Conservation (phyloP, 2,329 filamentous ascomycete species). For the Lithohypha guttulata region DNA sequence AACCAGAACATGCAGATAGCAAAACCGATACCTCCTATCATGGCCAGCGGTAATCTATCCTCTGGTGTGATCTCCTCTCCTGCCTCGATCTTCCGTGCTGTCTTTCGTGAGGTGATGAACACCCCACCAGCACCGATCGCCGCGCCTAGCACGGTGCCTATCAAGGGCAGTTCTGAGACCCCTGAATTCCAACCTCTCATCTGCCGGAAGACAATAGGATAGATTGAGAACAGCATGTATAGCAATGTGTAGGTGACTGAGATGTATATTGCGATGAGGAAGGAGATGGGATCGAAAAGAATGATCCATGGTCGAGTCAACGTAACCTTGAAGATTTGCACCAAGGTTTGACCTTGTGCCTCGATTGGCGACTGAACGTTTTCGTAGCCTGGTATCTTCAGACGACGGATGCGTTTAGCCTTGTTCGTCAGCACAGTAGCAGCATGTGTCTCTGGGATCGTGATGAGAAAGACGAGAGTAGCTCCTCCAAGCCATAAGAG, state of each 20-base stretch:
- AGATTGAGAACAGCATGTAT: slow-evolving; percentile 51
- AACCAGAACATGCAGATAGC: slow-evolving; percentile 51
- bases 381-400: slow-evolving; percentile 43
- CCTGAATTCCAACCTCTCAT: slow-evolving; percentile 39
- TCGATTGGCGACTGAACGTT: slow-evolving; percentile 42
- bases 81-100: slow-evolving; percentile 13
- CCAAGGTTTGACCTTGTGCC: slow-evolving; percentile 34
- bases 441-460: slow-evolving; percentile 48
- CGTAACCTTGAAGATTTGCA: slow-evolving; percentile 40
- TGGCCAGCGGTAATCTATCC: slow-evolving; percentile 41
- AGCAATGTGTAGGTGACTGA: slow-evolving; percentile 42
- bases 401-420: slow-evolving; percentile 40
- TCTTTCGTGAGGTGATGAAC: slow-evolving; percentile 17
- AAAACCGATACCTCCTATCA: slow-evolving; percentile 41
- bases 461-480: slow-evolving; percentile 39
- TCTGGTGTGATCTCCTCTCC: slow-evolving; percentile 15
- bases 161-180: slow-evolving; percentile 38
- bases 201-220: slow-evolving; percentile 41
- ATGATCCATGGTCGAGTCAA: slow-evolving; percentile 40
- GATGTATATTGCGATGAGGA: slow-evolving; percentile 37
- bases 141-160: slow-evolving; percentile 42
- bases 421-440: slow-evolving; percentile 43
- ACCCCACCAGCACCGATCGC: slow-evolving; percentile 30
- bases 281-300: slow-evolving; percentile 41
- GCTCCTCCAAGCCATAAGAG: slow-evolving; percentile 30